Conservation (phyloP, 2,329 filamentous ascomycete species). For the Aspergillus pseudoterreus region DNA sequence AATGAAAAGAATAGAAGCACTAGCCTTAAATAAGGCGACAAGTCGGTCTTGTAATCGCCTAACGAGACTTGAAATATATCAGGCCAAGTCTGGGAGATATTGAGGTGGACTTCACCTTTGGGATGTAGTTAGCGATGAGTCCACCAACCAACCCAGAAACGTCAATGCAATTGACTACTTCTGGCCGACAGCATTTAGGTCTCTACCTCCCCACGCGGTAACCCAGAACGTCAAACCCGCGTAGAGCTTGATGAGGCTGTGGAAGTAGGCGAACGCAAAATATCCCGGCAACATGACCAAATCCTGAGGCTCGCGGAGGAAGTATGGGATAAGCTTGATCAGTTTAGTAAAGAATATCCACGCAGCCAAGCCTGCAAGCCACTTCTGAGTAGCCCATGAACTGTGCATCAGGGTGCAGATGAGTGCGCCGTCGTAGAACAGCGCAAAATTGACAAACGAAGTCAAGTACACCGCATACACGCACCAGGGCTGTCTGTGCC, state of each 20-base stretch:
- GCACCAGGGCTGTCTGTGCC: conserved; percentile 48
- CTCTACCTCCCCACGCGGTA: conserved; percentile 41
- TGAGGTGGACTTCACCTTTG: too few relatives aligned
- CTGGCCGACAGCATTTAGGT: conserved; percentile 21
- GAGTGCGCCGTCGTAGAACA: conserved; percentile 50
- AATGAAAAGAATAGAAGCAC: too few relatives aligned
- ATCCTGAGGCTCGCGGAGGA: conserved; percentile 51
- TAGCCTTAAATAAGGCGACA: too few relatives aligned
- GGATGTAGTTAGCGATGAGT: background rate
- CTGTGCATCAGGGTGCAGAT: conserved; percentile 29
- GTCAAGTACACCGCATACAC: conserved; percentile 56
- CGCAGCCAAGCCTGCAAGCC: conserved; percentile 18
- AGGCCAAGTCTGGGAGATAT: too few relatives aligned
- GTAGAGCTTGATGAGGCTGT: conserved; percentile 57
- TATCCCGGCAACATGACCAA: conserved; percentile 48
- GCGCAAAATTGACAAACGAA: conserved; percentile 54
- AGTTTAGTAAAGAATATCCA: conserved; percentile 57
- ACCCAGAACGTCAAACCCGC: conserved; percentile 53
- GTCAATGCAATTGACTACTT: background rate
- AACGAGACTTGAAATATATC: too few relatives aligned
- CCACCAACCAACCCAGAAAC: background rate
- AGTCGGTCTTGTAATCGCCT: too few relatives aligned
- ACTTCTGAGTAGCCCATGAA: conserved; percentile 1
- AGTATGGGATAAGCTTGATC: conserved; percentile 55
- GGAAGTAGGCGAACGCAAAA: conserved; percentile 55